Conservation (phyloP, 352 stramenopile genomes). For the Pythium brachiatum region DNA sequence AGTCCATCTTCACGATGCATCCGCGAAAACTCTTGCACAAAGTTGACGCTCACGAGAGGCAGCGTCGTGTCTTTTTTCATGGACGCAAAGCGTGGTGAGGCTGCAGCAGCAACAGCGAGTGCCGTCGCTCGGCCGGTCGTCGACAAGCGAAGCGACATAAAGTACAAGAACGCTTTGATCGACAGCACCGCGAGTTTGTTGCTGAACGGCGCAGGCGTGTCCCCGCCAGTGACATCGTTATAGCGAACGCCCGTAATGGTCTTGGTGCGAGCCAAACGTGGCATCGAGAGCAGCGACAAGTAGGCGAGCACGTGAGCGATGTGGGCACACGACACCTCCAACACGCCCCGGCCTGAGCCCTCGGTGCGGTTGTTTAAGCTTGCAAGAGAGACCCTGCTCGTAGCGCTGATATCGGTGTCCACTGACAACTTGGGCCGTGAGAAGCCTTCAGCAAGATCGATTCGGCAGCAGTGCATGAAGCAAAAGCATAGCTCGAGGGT, state of each 20-base stretch:
- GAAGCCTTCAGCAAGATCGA: slow-evolving; percentile 20
- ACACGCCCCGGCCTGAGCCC: not conserved
- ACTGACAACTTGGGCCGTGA: not conserved
- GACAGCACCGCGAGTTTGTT: slow-evolving; percentile 33
- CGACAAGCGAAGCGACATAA: slow-evolving; percentile 35
- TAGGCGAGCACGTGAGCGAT: slow-evolving; percentile 14
- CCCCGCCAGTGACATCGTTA: not conserved
- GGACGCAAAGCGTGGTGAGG: slow-evolving; percentile 11
- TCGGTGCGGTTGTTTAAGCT: slow-evolving; percentile 6
- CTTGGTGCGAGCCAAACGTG: slow-evolving; percentile 9
- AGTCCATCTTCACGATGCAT: slow-evolving; percentile 57
- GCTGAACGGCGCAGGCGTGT: slow-evolving; percentile 10
- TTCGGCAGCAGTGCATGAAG: slow-evolving; percentile 50
- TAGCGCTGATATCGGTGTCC: not conserved
- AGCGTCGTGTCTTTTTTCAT: slow-evolving; percentile 48
- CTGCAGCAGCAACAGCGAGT: not conserved
- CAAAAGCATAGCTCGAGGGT: slow-evolving; percentile 47
- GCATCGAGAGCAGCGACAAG: slow-evolving; percentile 18
- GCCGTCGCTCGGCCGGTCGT: slow-evolving; percentile 1
- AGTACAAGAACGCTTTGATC: slow-evolving; percentile 59
- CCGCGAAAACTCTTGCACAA: slow-evolving; percentile 53
- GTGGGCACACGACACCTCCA: slow-evolving; percentile 19
- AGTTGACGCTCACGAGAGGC: slow-evolving; percentile 33
- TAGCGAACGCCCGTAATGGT: not conserved
- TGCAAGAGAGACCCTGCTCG: slow-evolving; percentile 1